Evolutionary conservation across 2,329 filamentous ascomycete species (phyloP).

Genomic region (Cucurbitaria berberidis): DNA sequence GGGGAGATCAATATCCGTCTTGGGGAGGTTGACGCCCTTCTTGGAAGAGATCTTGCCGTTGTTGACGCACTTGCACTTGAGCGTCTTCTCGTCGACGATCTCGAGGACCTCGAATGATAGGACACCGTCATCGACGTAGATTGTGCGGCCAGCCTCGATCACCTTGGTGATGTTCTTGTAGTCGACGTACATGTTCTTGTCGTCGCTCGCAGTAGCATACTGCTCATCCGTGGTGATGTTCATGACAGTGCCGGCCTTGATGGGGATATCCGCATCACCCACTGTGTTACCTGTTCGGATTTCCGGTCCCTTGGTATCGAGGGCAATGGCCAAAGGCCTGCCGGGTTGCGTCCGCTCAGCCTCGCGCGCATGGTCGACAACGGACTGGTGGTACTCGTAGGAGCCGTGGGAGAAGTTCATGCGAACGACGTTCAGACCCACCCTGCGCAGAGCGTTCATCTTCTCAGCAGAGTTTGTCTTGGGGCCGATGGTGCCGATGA

Average conservation of each 20-base stretch:
- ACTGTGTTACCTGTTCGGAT: constrained; percentile 82
- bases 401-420: constrained; percentile 99
- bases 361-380: constrained; percentile 92
- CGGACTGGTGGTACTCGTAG: constrained; percentile 97
- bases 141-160: constrained; percentile 85
- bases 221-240: constrained; percentile 97
- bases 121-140: constrained; percentile 98
- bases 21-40: constrained; percentile 99
- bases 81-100: constrained; percentile 85
- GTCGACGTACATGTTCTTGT: constrained; percentile 97
- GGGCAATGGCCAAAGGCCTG: constrained; percentile 92
- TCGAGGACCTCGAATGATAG: constrained; percentile 93
- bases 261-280: constrained; percentile 76
- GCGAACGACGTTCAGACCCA: constrained; percentile 96
- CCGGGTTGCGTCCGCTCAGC: constrained; percentile 80
- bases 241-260: constrained; percentile 80
- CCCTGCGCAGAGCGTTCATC: constrained; percentile 90
- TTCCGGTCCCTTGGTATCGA: constrained; percentile 84
- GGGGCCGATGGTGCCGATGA: constrained; percentile 98
- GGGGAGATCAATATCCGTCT: constrained; percentile 97
- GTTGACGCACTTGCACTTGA: constrained; percentile 88
- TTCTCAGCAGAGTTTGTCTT: constrained; percentile 99
- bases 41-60: constrained; percentile 98
- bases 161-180: constrained; percentile 99
- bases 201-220: constrained; percentile 82